Evolutionary conservation across 2,329 filamentous ascomycete genomes (phyloP), one percentile per base, ranked within the genome.

Genomic region (Stagonosporopsis vannaccii): DNA sequence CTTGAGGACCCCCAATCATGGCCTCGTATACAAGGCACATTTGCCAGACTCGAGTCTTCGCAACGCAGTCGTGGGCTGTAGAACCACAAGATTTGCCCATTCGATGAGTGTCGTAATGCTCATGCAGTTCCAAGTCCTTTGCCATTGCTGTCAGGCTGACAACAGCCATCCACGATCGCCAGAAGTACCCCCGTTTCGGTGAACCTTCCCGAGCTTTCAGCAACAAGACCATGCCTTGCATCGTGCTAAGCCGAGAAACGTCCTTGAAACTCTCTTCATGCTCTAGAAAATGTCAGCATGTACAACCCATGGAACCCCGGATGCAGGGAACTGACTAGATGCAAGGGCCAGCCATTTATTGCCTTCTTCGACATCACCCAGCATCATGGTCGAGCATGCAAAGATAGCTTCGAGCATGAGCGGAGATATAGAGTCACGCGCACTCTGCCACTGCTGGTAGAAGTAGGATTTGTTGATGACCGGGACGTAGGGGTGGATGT

Each of bases 261-360:
- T 97, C 94, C 85, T 96, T 93, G 74, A 97, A 98, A 45, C 90
- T 91, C 74, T 96, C 90, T 63, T 94, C 90, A 70, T 98, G 94
- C 73, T 90, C 91, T 95, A 58, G 6, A 15, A 22, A 49, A 6
- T 32, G 51, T 68, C 54, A 75, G 71, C 47, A 40, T 19, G 40
- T 15, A 26, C 26, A 20, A n/a, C 2, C 13, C 13, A 39, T n/a
- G 12, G 5, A 22, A 7, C 8, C 15, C 23, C 11, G 17, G 28
- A 19, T 23, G 79, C 28, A 8, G 26, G 36, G n/a, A 23, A 80
- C 85, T 79, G 80, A 95, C 91, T 89, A 25, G 91, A 90, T 55
- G 92, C 93, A 60, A 98, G 83, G 26, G 92, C 92, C 44, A 98
- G 85, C 95, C 95, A 98, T 75, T 95, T 92, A 63, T 93, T 90